Base-by-base conservation (phyloP, 2,329 filamentous ascomycete genomes). In the Colletotrichum sp. region DNA sequence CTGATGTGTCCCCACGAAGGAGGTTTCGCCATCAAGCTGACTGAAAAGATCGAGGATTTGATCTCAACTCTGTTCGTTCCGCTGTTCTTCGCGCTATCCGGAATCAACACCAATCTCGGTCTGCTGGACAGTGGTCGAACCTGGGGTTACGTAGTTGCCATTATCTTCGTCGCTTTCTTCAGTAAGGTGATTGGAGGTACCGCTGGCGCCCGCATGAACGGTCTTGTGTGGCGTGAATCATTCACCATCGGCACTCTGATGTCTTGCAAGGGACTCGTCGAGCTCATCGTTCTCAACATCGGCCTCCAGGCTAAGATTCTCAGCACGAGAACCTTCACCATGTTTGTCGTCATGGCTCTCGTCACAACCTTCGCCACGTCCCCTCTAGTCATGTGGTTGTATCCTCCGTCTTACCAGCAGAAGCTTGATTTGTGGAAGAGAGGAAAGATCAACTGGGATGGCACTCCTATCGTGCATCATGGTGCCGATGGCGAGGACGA, bases 181-280 rank as follows among this genome's bases (percentile, higher is more conserved):
- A 95, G 93, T 62, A 99, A 99, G 84, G 94, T 99, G 65, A 87
- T 93, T 15, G 96, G 96, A 57, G 96, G 95, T n/a, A 93, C 95
- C 0, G 75, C 98, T 2, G 95, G 96, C 8, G 96, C 96, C 1
- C 91, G 92, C 39, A 81, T 92, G 5, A 95, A 92, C 80, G 95
- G 94, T 28, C 88, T 98, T 67, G 90, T 98, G 2, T 99, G 96
- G 96, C 91, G 96, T 74, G 96, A 99, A 83, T 96, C 94, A 73
- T 91, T 98, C 36, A 92, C 95, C 2, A 97, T 99, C 79, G 96
- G 96, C 15, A 92, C 93, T 18, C 86, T 98, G 80, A 99, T 99
- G 96, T 98, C 95, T 85, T 99, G 96, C 85, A 99, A 99, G 84
- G 96, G 96, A 80, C 89, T 99, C 13, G 96, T 98, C 1, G 96